Conservation (phyloP, 2,329 filamentous ascomycete species). For the Beauveria caledonica region DNA sequence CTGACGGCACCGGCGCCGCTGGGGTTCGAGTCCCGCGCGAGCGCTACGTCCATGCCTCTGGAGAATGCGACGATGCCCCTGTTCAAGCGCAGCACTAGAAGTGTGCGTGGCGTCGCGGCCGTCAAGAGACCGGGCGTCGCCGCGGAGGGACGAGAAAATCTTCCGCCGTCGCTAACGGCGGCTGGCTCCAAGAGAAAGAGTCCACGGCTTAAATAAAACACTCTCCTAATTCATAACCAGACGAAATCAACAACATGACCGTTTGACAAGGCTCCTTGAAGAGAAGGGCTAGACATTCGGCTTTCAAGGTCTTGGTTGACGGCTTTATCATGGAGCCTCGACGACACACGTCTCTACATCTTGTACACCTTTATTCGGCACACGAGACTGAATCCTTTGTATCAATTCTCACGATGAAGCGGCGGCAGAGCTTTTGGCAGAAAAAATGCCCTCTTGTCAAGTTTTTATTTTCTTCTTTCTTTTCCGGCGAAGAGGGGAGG, state of each 20-base stretch:
- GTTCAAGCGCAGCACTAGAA: conserved; percentile 36
- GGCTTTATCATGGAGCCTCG: too few species aligned
- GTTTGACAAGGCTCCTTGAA: background rate
- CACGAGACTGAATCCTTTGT: background rate
- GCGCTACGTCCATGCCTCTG: conserved; percentile 32
- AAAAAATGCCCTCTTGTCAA: too few species aligned
- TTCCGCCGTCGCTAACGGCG: conserved; percentile 27
- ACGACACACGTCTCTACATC: background rate
- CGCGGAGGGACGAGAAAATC: conserved; percentile 43
- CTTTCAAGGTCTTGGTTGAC: too few species aligned
- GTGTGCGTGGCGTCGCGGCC: conserved; percentile 18
- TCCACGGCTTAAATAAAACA: conserved; percentile 35
- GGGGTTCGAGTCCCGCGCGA: conserved; percentile 35
- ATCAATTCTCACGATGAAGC: background rate
- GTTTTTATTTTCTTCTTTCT: background rate
- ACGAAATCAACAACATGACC: background rate
- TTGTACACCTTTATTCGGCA: background rate
- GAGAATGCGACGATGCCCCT: conserved; percentile 36
- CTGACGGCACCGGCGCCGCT: conserved; percentile 26
- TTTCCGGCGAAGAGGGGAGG: background rate
- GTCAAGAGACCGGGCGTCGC: conserved; percentile 27
- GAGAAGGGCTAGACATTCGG: background rate
- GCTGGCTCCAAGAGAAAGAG: conserved; percentile 44
- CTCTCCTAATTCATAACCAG: background rate
- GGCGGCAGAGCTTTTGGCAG: background rate